A percentile compares a stretch with the other conserved stretches of the same genome.
Conservation (phyloP, 257 asterid species). For the Jacaranda mimosifolia region DNA sequence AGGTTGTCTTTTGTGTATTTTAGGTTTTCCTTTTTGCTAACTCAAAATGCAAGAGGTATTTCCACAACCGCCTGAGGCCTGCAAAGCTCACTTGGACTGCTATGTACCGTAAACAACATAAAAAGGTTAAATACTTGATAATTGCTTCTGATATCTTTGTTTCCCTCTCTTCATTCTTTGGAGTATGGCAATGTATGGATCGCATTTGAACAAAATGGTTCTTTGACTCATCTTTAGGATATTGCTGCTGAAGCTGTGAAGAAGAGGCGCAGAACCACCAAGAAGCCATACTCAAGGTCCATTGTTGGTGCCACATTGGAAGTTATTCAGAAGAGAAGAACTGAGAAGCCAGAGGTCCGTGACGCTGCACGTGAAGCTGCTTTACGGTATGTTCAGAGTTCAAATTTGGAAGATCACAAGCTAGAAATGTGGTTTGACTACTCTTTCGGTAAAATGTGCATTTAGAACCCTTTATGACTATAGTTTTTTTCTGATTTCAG, state of each 20-base stretch:
- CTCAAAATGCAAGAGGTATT: constrained; percentile 69
- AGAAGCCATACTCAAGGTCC: constrained; percentile 76
- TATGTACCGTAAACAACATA: constrained; percentile 65
- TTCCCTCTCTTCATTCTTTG: background rate
- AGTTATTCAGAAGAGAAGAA: constrained; percentile 67
- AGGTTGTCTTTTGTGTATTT: background rate
- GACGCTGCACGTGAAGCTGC: constrained; percentile 80
- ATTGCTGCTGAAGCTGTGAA: constrained; percentile 60
- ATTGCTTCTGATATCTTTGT: background rate
- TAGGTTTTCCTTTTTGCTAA: constrained; percentile 66
- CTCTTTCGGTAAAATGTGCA: background rate
- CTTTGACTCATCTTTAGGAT: constrained; percentile 40
- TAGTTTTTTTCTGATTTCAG: constrained; percentile 28
- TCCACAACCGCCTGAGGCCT: constrained; percentile 68
- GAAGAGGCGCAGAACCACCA: constrained; percentile 66
- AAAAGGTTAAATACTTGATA: constrained; percentile 49
- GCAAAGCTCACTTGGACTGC: constrained; percentile 75
- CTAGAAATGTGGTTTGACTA: background rate
- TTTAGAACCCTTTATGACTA: background rate
- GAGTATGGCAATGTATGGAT: background rate
- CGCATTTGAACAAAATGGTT: background rate
- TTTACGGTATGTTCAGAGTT: constrained; percentile 46
- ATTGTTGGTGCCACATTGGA: constrained; percentile 75
- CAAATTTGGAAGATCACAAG: background rate
- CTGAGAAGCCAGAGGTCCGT: constrained; percentile 71